Evolutionary conservation across 768 basidiomycete genomes (phyloP), one percentile per base, ranked within the genome.

Genomic region (Hygrocybe punicea): DNA sequence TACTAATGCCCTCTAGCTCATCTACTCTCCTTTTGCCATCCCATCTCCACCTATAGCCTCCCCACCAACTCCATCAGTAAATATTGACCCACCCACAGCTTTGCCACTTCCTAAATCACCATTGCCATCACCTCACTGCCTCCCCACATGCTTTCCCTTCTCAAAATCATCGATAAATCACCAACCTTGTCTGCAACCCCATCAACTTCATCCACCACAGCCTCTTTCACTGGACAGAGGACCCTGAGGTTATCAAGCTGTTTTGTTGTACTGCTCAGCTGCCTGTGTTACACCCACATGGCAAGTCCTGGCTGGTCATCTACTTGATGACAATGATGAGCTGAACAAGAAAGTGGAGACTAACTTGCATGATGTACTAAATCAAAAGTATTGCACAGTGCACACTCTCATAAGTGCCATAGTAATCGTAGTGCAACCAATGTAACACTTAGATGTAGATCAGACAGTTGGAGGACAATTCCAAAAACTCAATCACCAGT

Each of bases 391-490:
- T n/a, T 39, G n/a, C 36, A n/a, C n/a, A 9, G 36, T 39, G 36
- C n/a, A n/a, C n/a, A n/a, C 36, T 39, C n/a, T 9, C 36, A n/a
- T 39, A 39, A 39, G 36, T 39, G n/a, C 36, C 9, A 39, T 39
- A 39, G 10, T n/a, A 9, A 9, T n/a, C n/a, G n/a, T 9, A 14
- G 61, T 29, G n/a, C 10, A 23, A 13, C 11, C 49, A 51, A 8
- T 33, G 25, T 24, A 17, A 9, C 62, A 66, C 59, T 42, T 7
- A 60, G 64, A 1, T 24, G 64, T 6, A 47, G 55, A 37, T 52
- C 64, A 1, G 68, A 71, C 52, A 63, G 67, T 1, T 71, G 69
- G 68, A 71, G 45, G 66, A 69, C 16, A 56, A 65, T 4, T 62
- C 60, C 13, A 55, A 55, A 8, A 59, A 71, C 34, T 51, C 66